phyloP scores from a whole-genome alignment of 768 basidiomycete genomes.

The Cystobasidium tubakii region DNA sequence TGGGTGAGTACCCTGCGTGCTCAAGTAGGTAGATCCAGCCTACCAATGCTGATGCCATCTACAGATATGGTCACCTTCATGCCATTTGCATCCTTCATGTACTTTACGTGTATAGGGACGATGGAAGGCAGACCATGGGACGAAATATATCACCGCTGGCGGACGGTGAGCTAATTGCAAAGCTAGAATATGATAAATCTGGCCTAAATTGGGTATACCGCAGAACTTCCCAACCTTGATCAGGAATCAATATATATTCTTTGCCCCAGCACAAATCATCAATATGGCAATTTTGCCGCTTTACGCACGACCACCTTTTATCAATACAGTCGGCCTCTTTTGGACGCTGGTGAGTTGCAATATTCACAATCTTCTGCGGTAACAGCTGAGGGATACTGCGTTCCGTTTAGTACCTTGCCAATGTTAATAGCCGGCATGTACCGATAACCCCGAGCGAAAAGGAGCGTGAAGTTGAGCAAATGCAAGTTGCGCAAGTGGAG shows the following conservation, averaged over 20 bases:
- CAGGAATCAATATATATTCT: conserved; percentile 34
- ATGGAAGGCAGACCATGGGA: conserved; percentile 32
- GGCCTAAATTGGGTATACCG: neutral
- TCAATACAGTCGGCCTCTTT: conserved; percentile 40
- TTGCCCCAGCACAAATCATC: conserved; percentile 38
- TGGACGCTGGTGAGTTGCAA: conserved; percentile 20
- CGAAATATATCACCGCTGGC: conserved; percentile 43
- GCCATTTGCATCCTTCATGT: conserved; percentile 22
- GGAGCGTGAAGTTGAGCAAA: neutral
- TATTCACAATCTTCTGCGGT: neutral
- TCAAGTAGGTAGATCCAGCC: no score
- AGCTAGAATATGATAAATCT: conserved; percentile 33
- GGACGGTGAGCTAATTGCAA: conserved; percentile 32
- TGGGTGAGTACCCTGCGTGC: conserved; percentile 1
- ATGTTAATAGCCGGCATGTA: conserved; percentile 21
- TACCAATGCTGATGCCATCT: neutral
- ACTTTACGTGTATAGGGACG: conserved; percentile 30
- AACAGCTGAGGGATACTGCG: neutral
- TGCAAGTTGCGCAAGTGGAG: neutral
- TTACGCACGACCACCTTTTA: conserved; percentile 44
- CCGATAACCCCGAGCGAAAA: neutral
- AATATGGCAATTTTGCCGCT: conserved; percentile 41
- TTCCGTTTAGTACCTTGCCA: neutral
- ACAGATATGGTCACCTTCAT: conserved; percentile 33
- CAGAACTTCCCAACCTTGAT: conserved; percentile 25